Evolutionary conservation across 192 early-diverging fungal species (phyloP).

Genomic region (Funneliformis geosporum): DNA sequence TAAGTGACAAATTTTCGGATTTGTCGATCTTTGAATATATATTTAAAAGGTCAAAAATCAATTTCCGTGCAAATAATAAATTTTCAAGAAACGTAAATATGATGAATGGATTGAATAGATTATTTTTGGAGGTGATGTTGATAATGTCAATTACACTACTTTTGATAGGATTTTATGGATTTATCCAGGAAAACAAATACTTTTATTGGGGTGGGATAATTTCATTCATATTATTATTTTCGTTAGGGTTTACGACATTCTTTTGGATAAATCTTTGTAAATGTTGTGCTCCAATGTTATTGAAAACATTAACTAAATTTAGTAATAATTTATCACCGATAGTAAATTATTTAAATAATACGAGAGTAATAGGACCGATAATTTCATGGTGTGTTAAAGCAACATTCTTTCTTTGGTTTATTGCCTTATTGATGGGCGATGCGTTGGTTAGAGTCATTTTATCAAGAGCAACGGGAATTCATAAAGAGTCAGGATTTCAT

Average conservation of each 20-base stretch:
- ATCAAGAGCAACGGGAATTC: slow-evolving; percentile 21
- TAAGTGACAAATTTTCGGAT: no score
- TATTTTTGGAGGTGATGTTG: background rate
- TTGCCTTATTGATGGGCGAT: background rate
- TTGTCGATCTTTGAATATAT: no score
- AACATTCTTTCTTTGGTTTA: background rate
- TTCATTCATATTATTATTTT: background rate
- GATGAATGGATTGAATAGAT: background rate
- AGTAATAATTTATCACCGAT: background rate
- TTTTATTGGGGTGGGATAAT: background rate
- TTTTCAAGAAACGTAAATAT: background rate
- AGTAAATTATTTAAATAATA: background rate
- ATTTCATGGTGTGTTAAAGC: background rate
- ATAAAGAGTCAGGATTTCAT: slow-evolving; percentile 39
- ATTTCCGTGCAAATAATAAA: no score
- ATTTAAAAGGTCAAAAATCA: no score
- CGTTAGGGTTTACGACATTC: background rate
- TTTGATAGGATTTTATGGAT: background rate
- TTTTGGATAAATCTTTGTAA: background rate
- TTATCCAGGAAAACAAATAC: background rate
- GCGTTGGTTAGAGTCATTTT: background rate
- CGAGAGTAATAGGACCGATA: background rate
- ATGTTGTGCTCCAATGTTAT: background rate
- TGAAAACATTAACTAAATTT: background rate
- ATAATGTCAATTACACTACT: background rate